Evolutionary conservation across 352 stramenopile genomes (phyloP), one percentile per base, ranked within the genome.

Genomic region (Pythium sp.): DNA sequence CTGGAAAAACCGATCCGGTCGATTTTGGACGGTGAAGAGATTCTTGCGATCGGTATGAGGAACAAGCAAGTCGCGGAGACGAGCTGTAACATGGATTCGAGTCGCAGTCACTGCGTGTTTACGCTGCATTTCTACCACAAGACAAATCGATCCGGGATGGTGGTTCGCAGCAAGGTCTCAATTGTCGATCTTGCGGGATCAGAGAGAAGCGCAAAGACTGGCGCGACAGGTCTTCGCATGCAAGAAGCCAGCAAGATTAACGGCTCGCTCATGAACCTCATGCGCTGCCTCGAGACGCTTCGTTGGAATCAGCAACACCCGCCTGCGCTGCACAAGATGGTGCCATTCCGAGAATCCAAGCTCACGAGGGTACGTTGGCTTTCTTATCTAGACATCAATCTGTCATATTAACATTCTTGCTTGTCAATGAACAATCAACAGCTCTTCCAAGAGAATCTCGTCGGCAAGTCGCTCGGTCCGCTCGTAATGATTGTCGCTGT

Each of bases 241-340:
- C 97, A 98, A 62, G 98, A 99, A 77, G 96, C 97, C n/a, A 98
- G 94, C 68, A 92, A 98, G 69, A 99, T 99, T 74, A 99, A 99
- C 86, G 89, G 88, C 20, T 98, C 92, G 22, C 78, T 99, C 5
- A 99, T 98, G 94, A 98, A 98, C 57, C 86, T 99, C 28, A 99
- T 98, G 93, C 87, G 92, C 49, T 99, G 97, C 71, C 81, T 99
- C 2, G 92, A 98, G 64, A 95, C 89, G 22, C 83, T 99, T 78
- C 89, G 96, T 0, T 94, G 84, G 74, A 98, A 98, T 64, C 90
- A 98, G 62, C 84, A 93, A 64, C 85, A 91, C 55, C 84, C 82
- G 0, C 72, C 67, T 1, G 77, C 75, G 43, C 74, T 92, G 30
- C 81, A 95, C 69, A 93, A 96, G 58, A 90, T 98, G 56, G 92